Evolutionary conservation across 1,284 basidiomycete species (phyloP).

Genomic region (Malassezia restricta): DNA sequence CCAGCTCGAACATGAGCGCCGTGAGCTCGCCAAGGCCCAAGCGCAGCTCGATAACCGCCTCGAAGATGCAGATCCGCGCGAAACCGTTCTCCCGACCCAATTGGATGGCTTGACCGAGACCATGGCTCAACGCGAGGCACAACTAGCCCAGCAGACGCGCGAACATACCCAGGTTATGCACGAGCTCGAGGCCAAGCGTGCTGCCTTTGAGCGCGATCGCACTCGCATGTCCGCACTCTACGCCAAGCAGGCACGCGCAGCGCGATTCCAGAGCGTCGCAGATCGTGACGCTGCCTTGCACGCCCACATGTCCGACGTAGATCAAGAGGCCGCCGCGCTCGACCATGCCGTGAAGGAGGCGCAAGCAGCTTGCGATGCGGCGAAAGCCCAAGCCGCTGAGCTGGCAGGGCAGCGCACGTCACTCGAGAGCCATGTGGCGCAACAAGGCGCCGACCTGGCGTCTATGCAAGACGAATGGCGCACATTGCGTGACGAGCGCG

Average conservation of each 20-base stretch:
- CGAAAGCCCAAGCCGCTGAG: constrained; percentile 55
- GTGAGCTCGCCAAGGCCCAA: constrained; percentile 51
- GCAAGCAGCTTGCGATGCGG: constrained; percentile 15
- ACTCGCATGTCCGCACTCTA: constrained; percentile 32
- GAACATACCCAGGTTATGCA: constrained; percentile 56
- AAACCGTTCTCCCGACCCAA: constrained; percentile 54
- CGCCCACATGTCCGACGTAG: constrained; percentile 25
- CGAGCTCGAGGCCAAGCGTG: constrained; percentile 30
- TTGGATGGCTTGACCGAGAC: constrained; percentile 55
- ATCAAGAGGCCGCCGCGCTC: constrained; percentile 17
- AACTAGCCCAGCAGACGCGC: constrained; percentile 56
- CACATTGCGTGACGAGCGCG: constrained; percentile 42
- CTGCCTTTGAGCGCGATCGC: constrained; percentile 26
- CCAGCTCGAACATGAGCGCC: constrained; percentile 61
- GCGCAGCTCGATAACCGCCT: constrained; percentile 66
- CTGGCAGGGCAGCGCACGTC: constrained; percentile 53
- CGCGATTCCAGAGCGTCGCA: constrained; percentile 28
- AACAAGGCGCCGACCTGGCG: constrained; percentile 48
- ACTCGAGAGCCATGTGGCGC: constrained; percentile 53
- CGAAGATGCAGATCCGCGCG: constrained; percentile 51
- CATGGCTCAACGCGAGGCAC: constrained; percentile 57
- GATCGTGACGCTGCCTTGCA: constrained; percentile 37
- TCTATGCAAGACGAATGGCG: constrained; percentile 22
- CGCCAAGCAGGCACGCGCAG: constrained; percentile 37
- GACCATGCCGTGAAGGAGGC: constrained; percentile 19